Conservation (phyloP, 805 yeast genomes). For the Danielia reshetovae region DNA sequence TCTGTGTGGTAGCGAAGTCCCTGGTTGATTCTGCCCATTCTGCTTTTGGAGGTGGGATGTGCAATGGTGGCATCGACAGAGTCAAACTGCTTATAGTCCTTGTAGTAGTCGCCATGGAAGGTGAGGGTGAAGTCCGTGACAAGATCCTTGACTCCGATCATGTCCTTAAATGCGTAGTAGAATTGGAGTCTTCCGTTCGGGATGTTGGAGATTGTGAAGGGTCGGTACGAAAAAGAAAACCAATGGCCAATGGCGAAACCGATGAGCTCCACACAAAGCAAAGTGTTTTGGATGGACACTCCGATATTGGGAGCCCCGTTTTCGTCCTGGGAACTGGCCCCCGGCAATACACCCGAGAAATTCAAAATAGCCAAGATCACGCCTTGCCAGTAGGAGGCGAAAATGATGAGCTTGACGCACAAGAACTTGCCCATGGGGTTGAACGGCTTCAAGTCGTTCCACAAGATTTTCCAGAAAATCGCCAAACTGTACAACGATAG, state of each 20-base stretch:
- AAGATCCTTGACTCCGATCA: slow-evolving; percentile 73
- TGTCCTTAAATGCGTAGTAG: slow-evolving; percentile 66
- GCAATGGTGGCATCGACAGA: slow-evolving; percentile 67
- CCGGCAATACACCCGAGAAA: slow-evolving; percentile 44
- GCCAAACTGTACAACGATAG: slow-evolving; percentile 82
- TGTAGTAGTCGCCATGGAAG: slow-evolving; percentile 63
- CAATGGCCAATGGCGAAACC: slow-evolving; percentile 88
- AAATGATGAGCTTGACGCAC: slow-evolving; percentile 88
- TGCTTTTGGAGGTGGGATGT: slow-evolving; percentile 61
- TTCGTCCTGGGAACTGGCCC: slow-evolving; percentile 20
- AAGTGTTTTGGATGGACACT: slow-evolving; percentile 66
- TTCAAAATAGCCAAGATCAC: slow-evolving; percentile 52
- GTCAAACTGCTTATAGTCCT: slow-evolving; percentile 76
- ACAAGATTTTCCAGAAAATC: slow-evolving; percentile 88
- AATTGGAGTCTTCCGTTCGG: slow-evolving; percentile 69
- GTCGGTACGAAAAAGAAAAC: slow-evolving; percentile 74
- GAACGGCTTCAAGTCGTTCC: slow-evolving; percentile 68
- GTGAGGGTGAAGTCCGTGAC: slow-evolving; percentile 73
- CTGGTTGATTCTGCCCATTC: slow-evolving; percentile 67
- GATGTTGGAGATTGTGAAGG: slow-evolving; percentile 56
- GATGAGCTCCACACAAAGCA: slow-evolving; percentile 78
- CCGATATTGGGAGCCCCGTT: slow-evolving; percentile 40
- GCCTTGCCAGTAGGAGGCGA: slow-evolving; percentile 99
- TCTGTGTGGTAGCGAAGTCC: slow-evolving; percentile 80
- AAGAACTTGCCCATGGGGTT: slow-evolving; percentile 90